A percentile compares a stretch with the other conserved stretches of the same genome.
phyloP scores from a whole-genome alignment of 371 early-diverging fungal genomes.

The Mortierella sp. region DNA sequence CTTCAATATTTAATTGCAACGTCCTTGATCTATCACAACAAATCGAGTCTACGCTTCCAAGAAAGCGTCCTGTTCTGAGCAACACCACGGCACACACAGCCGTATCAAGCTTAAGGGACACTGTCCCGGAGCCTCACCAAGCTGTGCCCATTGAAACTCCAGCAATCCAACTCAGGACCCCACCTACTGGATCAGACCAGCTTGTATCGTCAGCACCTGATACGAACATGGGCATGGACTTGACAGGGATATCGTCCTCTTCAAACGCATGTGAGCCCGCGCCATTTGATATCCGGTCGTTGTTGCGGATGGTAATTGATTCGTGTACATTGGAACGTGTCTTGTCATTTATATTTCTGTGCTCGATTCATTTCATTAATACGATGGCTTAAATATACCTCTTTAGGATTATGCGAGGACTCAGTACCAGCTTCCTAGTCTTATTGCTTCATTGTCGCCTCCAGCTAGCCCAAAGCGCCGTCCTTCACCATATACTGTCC shows the following conservation, averaged over 20 bases:
- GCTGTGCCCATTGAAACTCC: not conserved
- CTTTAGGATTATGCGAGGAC: conserved; percentile 34
- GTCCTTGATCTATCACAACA: conserved; percentile 25
- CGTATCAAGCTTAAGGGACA: not conserved
- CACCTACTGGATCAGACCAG: not conserved
- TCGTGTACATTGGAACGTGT: too few species aligned
- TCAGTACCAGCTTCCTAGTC: conserved; percentile 35
- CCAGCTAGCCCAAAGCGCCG: conserved; percentile 25
- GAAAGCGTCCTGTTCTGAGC: not conserved
- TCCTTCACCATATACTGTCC: conserved; percentile 38
- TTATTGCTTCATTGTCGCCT: conserved; percentile 38
- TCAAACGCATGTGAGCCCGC: not conserved
- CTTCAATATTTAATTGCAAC: not conserved
- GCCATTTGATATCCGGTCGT: conserved; percentile 11
- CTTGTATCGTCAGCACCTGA: not conserved
- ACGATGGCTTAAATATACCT: not conserved
- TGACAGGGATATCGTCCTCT: not conserved
- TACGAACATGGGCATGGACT: not conserved
- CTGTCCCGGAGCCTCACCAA: not conserved
- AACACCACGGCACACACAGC: not conserved
- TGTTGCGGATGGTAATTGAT: conserved; percentile 20
- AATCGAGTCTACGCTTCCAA: not conserved
- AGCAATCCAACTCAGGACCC: not conserved
- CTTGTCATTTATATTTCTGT: too few species aligned
- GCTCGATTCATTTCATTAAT: too few species aligned